Evolutionary conservation across 345 rosid genomes (phyloP).

Genomic region (Eucalyptus pauciflora): DNA sequence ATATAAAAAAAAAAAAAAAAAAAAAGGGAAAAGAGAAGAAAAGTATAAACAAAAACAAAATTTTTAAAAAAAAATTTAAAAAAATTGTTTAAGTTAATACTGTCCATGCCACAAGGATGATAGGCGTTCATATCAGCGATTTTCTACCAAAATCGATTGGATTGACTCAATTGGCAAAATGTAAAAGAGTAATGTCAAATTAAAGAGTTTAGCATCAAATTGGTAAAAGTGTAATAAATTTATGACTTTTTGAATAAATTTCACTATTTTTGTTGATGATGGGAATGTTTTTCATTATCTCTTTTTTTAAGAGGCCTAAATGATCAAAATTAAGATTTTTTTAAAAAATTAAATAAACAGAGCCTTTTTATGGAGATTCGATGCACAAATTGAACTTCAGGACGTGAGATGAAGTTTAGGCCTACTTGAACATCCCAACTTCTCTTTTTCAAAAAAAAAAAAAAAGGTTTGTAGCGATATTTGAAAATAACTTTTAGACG

Average conservation of each 20-base stretch:
- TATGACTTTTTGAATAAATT: too few species aligned
- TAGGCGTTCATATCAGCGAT: accelerated
- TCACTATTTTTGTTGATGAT: not conserved
- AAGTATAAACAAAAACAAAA: too few species aligned
- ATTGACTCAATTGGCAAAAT: not conserved
- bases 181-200: too few species aligned
- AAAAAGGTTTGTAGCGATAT: not conserved
- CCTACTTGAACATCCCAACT: not conserved
- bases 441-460: not conserved
- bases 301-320: not conserved
- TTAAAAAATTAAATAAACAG: not conserved
- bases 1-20: too few species aligned
- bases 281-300: not conserved
- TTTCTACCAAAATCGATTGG: not conserved
- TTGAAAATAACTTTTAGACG: not conserved
- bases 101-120: too few species aligned
- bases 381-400: not conserved
- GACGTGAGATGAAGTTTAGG: not conserved
- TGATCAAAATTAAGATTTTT: not conserved
- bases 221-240: not conserved
- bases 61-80: too few species aligned
- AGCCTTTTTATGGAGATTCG: not conserved
- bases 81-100: too few species aligned
- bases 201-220: too few species aligned
- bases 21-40: too few species aligned